Percentiles rank a stretch among this genome's conserved stretches.
Conservation (phyloP, 225 moss, liverwort and hornwort species). For the Rhytidiadelphus loreus region DNA sequence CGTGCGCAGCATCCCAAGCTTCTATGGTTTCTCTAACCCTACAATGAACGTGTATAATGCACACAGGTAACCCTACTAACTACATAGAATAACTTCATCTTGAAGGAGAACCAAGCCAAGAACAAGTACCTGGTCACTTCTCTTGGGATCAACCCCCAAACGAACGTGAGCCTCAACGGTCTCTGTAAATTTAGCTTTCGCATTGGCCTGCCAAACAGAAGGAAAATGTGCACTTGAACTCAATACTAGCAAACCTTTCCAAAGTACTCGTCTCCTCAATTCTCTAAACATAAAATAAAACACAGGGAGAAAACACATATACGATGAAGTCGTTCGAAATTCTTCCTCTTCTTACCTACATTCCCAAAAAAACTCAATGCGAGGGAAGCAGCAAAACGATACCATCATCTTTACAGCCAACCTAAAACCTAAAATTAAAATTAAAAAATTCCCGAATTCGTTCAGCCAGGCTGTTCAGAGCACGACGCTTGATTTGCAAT, state of each 20-base stretch:
- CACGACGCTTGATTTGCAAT: not conserved
- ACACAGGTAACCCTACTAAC: not conserved
- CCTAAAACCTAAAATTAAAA: not conserved
- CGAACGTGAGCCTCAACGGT: constrained; percentile 90
- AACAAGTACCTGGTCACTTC: constrained; percentile 78
- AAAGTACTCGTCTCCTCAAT: not conserved
- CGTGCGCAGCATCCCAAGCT: not conserved
- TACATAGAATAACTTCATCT: not conserved
- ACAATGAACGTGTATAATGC: not conserved
- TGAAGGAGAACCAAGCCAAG: not conserved
- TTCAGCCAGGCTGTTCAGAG: not conserved
- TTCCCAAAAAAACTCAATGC: not conserved
- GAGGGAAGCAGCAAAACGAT: not conserved
- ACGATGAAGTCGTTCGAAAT: not conserved
- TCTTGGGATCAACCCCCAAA: constrained; percentile 87
- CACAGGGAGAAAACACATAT: not conserved
- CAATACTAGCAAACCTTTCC: not conserved
- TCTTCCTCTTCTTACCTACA: not conserved
- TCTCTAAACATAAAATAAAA: not conserved
- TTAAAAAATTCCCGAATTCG: not conserved
- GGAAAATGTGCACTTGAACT: not conserved
- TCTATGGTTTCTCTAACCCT: not conserved
- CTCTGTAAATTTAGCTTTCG: constrained; percentile 71
- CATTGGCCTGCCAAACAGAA: constrained; percentile 20
- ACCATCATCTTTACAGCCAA: not conserved